Conservation (phyloP, 2,329 filamentous ascomycete genomes). For the Microascus cirrosus region DNA sequence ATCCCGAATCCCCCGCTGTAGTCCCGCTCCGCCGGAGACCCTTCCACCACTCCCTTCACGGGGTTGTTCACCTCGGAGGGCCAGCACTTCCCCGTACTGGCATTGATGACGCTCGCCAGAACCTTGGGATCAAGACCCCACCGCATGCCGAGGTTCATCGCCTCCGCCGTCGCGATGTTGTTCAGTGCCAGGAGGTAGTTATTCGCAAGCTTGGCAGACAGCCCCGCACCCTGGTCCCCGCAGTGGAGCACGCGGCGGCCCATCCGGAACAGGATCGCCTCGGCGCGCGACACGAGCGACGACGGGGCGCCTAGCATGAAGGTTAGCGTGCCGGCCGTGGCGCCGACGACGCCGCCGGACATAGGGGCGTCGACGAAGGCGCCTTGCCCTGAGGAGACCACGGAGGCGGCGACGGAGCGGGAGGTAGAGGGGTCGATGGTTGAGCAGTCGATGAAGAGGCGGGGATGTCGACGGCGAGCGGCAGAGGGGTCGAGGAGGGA, state of each 20-base stretch:
- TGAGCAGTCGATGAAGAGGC: slow-evolving; percentile 90
- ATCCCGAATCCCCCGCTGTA: slow-evolving; percentile 72
- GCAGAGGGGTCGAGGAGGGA: slow-evolving; percentile 54
- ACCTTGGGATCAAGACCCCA: slow-evolving; percentile 51
- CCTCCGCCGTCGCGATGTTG: slow-evolving; percentile 64
- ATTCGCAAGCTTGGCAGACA: slow-evolving; percentile 90
- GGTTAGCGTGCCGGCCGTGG: slow-evolving; percentile 74
- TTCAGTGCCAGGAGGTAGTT: slow-evolving; percentile 93
- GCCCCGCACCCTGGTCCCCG: slow-evolving; percentile 70
- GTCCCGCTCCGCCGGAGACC: slow-evolving; percentile 62
- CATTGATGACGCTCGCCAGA: slow-evolving; percentile 80
- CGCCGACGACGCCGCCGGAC: slow-evolving; percentile 91
- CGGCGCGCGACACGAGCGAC: slow-evolving; percentile 48
- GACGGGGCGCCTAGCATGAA: slow-evolving; percentile 80
- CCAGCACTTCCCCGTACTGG: slow-evolving; percentile 92
- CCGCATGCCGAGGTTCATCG: slow-evolving; percentile 53
- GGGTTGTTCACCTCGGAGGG: slow-evolving; percentile 94
- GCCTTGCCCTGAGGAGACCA: slow-evolving; percentile 54
- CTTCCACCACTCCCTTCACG: slow-evolving; percentile 70
- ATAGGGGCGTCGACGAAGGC: slow-evolving; percentile 90
- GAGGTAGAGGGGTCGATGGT: slow-evolving; percentile 91
- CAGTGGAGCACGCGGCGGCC: slow-evolving; percentile 79
- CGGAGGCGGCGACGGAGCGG: slow-evolving; percentile 59
- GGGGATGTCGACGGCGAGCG: slow-evolving; percentile 44
- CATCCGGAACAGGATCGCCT: slow-evolving; percentile 67